Evolutionary conservation across 2,329 filamentous ascomycete genomes (phyloP), one percentile per base, ranked within the genome.

Genomic region (Daldinia sp.): DNA sequence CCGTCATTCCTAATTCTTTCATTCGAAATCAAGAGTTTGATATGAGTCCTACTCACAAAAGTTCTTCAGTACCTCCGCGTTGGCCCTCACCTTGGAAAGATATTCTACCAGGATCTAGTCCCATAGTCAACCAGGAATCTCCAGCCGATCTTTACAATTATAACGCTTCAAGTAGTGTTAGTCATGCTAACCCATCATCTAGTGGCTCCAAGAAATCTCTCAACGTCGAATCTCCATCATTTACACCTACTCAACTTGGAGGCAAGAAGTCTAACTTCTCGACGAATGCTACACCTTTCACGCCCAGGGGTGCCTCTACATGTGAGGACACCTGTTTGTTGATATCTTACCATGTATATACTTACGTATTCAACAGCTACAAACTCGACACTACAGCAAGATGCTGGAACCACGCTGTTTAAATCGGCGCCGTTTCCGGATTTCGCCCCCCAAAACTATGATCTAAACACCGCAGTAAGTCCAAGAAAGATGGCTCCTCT

Each of bases 201-300:
- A 54, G 50, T 70, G 78, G 76, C 66, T 77, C 83, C 26, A 93
- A 93, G 81, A 96, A 94, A 80, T 85, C 91, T 30, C 86, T 99
- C 73, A 99, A 97, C 80, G 96, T 97, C 77, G 96, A 98, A 76
- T 98, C 96, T 7, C 95, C 96, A 12, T 93, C 95, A 54, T 99
- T 99, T 79, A 98, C 93, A 0, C 95, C 95, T 5, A 83, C 88
- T 13, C 80, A 81, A 65, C 73, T 86, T 48, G 81, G 82, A 1
- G 77, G 82, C 26, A 93, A 93, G 80, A 92, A 92, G 75, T 87
- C 90, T 9, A 90, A 90, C 7, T 94, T 98, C 71, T 96, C 94
- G 6, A 94, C 92, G n/a, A 96, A 88, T 78, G 96, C 95, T 23
- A 92, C 93, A 20, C 90, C 93, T 4, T 97, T 97, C 75, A 96